Base-by-base conservation (phyloP, 73 alveolate genomes). In the Paramecium pentaurelia region DNA sequence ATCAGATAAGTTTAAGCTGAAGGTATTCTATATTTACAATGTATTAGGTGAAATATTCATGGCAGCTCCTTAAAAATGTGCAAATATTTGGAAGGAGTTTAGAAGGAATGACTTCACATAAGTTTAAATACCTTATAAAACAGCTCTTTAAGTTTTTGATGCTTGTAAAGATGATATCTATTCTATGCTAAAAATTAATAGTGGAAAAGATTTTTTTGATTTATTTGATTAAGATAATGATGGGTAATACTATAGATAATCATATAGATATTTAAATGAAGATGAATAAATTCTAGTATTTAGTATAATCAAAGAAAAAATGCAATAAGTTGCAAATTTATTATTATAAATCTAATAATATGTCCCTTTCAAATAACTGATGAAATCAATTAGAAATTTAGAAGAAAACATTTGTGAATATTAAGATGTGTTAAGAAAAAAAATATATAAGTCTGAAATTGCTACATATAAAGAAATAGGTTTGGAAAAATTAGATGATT, bases 401-500 rank as follows among this genome's bases (percentile, higher is more conserved):
- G 99, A 97, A 92, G 60, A 86, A 20, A 97, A 95, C 71, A 96
- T 97, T n/a, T 96, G 93, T 71, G 86, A 86, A 54, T 97, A 96
- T 83, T 95, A 96, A 80, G 93, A 96, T 90, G 98, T 95, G 45
- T 93, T 97, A 71, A 94, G 99, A 60, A 86, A 92, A 86, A 93
- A 95, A 80, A 97, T 97, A 47, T 96, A 97, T 75, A 92, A 96
- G 47, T 93, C 96, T 59, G 98, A 97, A 95, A 60, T 97, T 64
- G 96, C 91, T 47, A 80, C 73, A n/a, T 97, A 97, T 86, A 88
- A 95, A 27, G 94, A 96, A 58, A 97, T 97, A 20, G 99, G 99
- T 45, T 96, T 96, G 54, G 99, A 97, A 86, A 97, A 96, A 96
- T 95, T 97, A 47, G 92, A 93, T 86, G 99, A 97, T 93, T 97